Percentiles rank a stretch among this genome's conserved stretches.
Conservation (phyloP, 768 basidiomycete genomes). For the Kwoniella europaea region DNA sequence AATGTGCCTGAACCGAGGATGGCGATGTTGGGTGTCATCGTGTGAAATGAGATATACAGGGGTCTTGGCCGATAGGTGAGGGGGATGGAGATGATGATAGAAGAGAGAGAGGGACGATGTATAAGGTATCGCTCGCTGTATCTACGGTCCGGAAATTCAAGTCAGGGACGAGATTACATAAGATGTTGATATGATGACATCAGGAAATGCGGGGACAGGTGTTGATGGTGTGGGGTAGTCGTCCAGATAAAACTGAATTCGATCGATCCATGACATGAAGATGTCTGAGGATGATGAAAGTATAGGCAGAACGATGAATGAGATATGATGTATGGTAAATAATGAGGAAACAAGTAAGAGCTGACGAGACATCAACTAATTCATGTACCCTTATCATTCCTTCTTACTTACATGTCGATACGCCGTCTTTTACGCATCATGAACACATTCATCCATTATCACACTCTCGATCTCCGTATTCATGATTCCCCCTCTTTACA, state of each 20-base stretch:
- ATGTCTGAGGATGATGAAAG: not conserved
- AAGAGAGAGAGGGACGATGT: not conserved
- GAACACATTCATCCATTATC: conserved; percentile 49
- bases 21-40: conserved; percentile 64
- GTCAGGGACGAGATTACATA: too few species aligned
- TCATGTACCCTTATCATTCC: not conserved
- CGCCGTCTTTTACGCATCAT: conserved; percentile 1
- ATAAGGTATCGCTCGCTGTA: not conserved
- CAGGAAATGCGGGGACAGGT: conserved; percentile 13
- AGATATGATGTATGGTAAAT: too few species aligned
- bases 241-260: not conserved
- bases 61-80: not conserved
- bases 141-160: not conserved
- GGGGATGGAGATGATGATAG: not conserved
- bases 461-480: conserved; percentile 50
- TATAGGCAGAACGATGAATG: too few species aligned
- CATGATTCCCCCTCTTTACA: conserved; percentile 52
- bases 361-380: not conserved
- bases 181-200: not conserved
- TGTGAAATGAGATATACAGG: not conserved
- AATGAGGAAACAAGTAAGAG: too few species aligned
- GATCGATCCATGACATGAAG: not conserved
- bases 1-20: conserved; percentile 77
- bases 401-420: too few species aligned
- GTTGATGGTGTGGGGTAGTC: conserved; percentile 15